These are phyloP conservation scores for Plantago rigida DNA, from an alignment of 305 asterid species.

Conservation along the genomic window DNA sequence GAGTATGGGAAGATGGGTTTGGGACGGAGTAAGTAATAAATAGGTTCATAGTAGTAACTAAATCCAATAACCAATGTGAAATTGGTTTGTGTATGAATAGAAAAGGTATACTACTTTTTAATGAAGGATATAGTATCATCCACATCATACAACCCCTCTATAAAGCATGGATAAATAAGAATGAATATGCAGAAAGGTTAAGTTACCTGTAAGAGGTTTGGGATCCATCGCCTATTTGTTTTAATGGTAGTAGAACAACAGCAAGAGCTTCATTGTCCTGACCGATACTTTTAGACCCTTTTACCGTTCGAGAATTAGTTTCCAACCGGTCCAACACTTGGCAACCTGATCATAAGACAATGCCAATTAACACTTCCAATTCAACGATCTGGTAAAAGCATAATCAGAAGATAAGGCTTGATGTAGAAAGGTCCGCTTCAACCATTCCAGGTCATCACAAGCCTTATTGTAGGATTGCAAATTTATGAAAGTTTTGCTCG, in stretches of 20 bases:
- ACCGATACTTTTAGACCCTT: constrained; percentile 77
- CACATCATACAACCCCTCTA: constrained; percentile 3
- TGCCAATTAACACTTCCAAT: constrained; percentile 15
- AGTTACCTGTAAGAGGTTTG: constrained; percentile 53
- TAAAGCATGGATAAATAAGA: constrained; percentile 13
- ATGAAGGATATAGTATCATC: background rate
- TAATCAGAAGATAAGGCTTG: background rate
- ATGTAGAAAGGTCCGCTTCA: background rate
- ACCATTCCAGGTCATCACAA: constrained; percentile 10
- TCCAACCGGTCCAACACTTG: constrained; percentile 76
- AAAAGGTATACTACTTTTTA: too few species aligned
- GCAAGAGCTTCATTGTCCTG: constrained; percentile 82
- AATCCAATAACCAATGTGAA: too few species aligned
- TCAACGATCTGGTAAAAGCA: constrained; percentile 4
- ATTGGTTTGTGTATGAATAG: too few species aligned
- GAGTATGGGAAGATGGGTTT: too few species aligned
- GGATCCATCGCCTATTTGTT: constrained; percentile 45
- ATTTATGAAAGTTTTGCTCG: too few species aligned
- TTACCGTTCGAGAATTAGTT: constrained; percentile 72
- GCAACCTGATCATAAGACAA: constrained; percentile 53
- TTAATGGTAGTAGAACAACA: constrained; percentile 68
- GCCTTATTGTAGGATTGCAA: too few species aligned
- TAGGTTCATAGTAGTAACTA: too few species aligned
- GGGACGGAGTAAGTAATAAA: too few species aligned
- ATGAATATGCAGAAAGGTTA: constrained; percentile 9